Evolutionary conservation across 1,139 yeast genomes (phyloP).

Genomic region (Yamadazyma triangularis): DNA sequence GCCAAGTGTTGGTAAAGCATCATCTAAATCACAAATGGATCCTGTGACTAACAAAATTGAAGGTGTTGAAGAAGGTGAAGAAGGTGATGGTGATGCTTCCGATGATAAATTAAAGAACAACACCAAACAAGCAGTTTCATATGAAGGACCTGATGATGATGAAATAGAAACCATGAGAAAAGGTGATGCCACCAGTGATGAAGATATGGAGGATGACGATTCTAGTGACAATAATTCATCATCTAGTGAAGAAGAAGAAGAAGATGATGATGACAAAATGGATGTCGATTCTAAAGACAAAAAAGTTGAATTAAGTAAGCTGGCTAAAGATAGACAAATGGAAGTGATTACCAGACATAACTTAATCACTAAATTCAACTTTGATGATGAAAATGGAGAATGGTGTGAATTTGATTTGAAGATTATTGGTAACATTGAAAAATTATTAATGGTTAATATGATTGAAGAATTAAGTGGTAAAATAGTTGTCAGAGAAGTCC

Average conservation of each 20-base stretch:
- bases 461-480: slow-evolving; percentile 87
- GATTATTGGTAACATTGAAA: slow-evolving; percentile 75
- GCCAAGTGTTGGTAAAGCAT: slow-evolving; percentile 72
- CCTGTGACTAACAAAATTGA: slow-evolving; percentile 31
- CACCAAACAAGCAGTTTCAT: slow-evolving; percentile 83
- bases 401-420: slow-evolving; percentile 93
- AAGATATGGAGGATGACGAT: slow-evolving; percentile 38
- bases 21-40: slow-evolving; percentile 38
- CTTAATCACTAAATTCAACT: slow-evolving; percentile 74
- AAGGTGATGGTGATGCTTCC: slow-evolving; percentile 61
- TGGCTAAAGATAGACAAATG: slow-evolving; percentile 80
- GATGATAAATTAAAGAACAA: slow-evolving; percentile 59
- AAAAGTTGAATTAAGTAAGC: slow-evolving; percentile 38
- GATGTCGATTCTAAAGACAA: slow-evolving; percentile 20
- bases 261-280: too few relatives aligned
- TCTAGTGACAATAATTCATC: slow-evolving; percentile 9
- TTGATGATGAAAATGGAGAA: slow-evolving; percentile 82
- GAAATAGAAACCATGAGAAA: slow-evolving; percentile 82
- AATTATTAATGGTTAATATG: slow-evolving; percentile 94
- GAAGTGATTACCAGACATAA: slow-evolving; percentile 72
- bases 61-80: slow-evolving; percentile 48
- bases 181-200: slow-evolving; percentile 73
- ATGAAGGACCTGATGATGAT: slow-evolving; percentile 93
- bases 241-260: slow-evolving; percentile 13
- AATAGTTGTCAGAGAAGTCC: slow-evolving; percentile 91